Percentiles rank a stretch among this genome's conserved stretches.
Evolutionary conservation across 768 basidiomycete species (phyloP).

Genomic region (Mrakia hoshinonis): DNA sequence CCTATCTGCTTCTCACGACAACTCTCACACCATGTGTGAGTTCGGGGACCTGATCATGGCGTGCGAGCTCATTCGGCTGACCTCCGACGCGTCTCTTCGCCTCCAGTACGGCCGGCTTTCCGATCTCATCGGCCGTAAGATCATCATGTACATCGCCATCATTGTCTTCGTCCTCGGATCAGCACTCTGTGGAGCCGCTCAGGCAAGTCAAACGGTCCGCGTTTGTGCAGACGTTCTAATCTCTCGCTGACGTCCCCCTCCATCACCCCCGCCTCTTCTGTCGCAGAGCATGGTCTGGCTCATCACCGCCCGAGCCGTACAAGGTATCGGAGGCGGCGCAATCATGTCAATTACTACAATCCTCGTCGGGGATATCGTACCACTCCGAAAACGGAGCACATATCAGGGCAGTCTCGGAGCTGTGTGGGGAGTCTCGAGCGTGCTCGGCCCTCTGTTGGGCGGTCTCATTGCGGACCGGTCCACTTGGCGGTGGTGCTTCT

Average conservation of each 20-base stretch:
- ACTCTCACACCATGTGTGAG: conserved; percentile 26
- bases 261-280: not conserved
- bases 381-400: conserved; percentile 8
- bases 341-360: conserved; percentile 13
- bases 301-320: conserved; percentile 64
- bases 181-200: conserved; percentile 30
- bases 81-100: not conserved
- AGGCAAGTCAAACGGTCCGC: not conserved
- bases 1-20: conserved; percentile 10
- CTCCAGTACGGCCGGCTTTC: conserved; percentile 1
- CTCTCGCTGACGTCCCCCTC: not conserved
- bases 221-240: not conserved
- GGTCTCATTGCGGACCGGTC: conserved; percentile 23
- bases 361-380: conserved; percentile 18
- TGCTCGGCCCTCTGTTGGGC: conserved; percentile 26
- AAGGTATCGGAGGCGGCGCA: conserved; percentile 50
- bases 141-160: conserved; percentile 59
- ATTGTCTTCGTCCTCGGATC: conserved; percentile 54
- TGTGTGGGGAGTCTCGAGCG: conserved; percentile 24
- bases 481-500: conserved; percentile 29
- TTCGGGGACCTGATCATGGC: not conserved
- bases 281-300: conserved; percentile 69
- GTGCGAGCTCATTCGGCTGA: too few relatives aligned
- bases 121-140: conserved; percentile 53
- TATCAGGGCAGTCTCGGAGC: conserved; percentile 28